Evolutionary conservation across 164 flowering plant genomes (phyloP).

Genomic region (Brasenia schreberi): DNA sequence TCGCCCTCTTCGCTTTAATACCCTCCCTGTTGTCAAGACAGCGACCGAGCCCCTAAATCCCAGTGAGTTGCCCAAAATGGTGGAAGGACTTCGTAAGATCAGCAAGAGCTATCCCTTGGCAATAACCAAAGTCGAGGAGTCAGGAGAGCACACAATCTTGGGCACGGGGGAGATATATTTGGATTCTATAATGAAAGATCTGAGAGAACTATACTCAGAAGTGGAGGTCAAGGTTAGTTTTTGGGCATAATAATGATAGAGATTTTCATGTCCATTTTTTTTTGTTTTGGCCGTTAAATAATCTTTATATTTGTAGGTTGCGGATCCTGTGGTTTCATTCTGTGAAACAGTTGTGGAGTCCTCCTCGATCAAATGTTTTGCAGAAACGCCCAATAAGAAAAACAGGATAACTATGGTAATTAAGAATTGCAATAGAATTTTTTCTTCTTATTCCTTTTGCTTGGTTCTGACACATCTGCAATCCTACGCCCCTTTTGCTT

Average conservation of each 20-base stretch:
- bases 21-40: conserved; percentile 93
- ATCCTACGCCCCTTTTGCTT: not conserved
- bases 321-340: conserved; percentile 98
- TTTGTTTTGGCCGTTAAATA: not conserved
- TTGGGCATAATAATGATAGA: not conserved
- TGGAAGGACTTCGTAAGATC: conserved; percentile 96
- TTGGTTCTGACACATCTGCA: not conserved
- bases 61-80: conserved; percentile 98
- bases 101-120: conserved; percentile 98
- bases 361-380: conserved; percentile 98
- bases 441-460: conserved; percentile 1
- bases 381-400: conserved; percentile 98
- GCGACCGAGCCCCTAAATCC: conserved; percentile 98
- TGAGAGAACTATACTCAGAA: conserved; percentile 97
- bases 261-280: not conserved
- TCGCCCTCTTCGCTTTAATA: conserved; percentile 87
- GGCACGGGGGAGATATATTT: conserved; percentile 96
- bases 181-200: conserved; percentile 98
- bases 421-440: not conserved
- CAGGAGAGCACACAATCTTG: conserved; percentile 96
- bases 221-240: conserved; percentile 86
- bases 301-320: conserved; percentile 47
- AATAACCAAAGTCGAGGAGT: conserved; percentile 95
- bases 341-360: conserved; percentile 99
- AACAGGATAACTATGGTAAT: conserved; percentile 93